Conservation (phyloP, 2,329 filamentous ascomycete genomes). For the Ascochyta fabae region DNA sequence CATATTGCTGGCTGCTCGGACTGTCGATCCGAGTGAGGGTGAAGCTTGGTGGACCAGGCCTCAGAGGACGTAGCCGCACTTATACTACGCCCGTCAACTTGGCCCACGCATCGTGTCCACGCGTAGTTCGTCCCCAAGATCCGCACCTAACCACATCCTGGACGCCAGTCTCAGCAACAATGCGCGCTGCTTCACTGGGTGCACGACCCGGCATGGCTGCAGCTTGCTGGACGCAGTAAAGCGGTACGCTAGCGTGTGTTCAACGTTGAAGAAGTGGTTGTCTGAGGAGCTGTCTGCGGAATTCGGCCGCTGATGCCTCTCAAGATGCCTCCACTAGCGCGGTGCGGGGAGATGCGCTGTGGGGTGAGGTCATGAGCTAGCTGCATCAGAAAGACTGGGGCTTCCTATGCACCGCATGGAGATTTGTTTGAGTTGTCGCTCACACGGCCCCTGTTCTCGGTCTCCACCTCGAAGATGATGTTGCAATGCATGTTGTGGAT, state of each 20-base stretch:
- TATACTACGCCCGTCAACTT: slow-evolving; percentile 11
- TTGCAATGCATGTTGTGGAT: not conserved
- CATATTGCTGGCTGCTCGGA: slow-evolving; percentile 30
- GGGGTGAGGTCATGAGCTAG: slow-evolving; percentile 7
- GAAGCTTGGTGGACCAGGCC: slow-evolving; percentile 1
- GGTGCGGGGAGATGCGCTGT: slow-evolving; percentile 16
- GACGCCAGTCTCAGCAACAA: slow-evolving; percentile 7
- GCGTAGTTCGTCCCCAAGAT: not conserved
- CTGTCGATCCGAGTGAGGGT: not conserved
- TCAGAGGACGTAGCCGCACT: slow-evolving; percentile 9
- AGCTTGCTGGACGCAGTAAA: slow-evolving; percentile 10
- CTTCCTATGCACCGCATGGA: not conserved
- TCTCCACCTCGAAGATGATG: not conserved
- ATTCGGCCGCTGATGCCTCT: slow-evolving; percentile 12
- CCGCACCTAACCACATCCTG: slow-evolving; percentile 13
- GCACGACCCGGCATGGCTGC: slow-evolving; percentile 8
- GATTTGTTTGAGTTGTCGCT: not conserved
- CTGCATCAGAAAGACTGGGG: not conserved
- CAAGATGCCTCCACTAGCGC: slow-evolving; percentile 6
- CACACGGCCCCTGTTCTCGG: not conserved
- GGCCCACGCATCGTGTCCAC: slow-evolving; percentile 4
- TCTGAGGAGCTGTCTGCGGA: slow-evolving; percentile 12
- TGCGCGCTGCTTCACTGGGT: slow-evolving; percentile 9
- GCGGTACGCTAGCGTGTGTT: slow-evolving; percentile 9
- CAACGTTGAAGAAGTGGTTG: not conserved